phyloP scores from a whole-genome alignment of 495 filamentous ascomycete genomes.

The Aspergillus wentii region DNA sequence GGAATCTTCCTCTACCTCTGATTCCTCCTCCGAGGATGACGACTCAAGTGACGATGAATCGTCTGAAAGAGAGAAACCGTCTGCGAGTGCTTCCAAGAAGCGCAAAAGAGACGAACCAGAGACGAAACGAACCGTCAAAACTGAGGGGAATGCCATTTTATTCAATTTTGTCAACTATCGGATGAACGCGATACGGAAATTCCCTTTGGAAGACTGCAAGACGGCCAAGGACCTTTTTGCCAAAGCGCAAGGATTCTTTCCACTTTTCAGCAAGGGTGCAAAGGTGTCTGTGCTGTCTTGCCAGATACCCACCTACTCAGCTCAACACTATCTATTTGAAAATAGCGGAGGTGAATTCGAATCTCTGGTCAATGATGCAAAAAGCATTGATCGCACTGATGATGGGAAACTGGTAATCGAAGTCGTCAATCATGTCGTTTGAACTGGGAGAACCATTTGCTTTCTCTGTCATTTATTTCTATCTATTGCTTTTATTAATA shows the following conservation, averaged over 20 bases:
- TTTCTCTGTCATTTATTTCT: background rate
- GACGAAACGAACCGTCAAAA: too few species aligned
- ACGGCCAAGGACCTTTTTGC: slow-evolving; percentile 12
- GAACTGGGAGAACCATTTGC: background rate
- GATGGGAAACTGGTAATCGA: slow-evolving; percentile 6
- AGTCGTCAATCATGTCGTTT: background rate
- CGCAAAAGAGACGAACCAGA: too few species aligned
- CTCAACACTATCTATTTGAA: slow-evolving; percentile 13
- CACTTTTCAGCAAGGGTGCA: slow-evolving; percentile 1
- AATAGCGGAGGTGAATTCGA: slow-evolving; percentile 18
- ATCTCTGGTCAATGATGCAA: slow-evolving; percentile 14
- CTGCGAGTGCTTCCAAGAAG: too few species aligned
- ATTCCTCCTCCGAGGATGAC: too few species aligned
- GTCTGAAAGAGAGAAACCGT: too few species aligned
- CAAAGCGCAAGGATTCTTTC: slow-evolving; percentile 18
- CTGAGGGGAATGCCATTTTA: too few species aligned
- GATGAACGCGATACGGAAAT: too few species aligned
- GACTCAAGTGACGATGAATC: too few species aligned
- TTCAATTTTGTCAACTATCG: too few species aligned
- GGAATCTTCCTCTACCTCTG: too few species aligned
- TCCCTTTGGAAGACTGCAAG: slow-evolving; percentile 11
- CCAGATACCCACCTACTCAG: slow-evolving; percentile 11
- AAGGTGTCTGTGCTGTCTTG: slow-evolving; percentile 11
- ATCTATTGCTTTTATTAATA: background rate
- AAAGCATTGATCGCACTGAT: background rate